Base-by-base conservation (phyloP, 192 early-diverging fungal species). In the Powellomyces hirtus region DNA sequence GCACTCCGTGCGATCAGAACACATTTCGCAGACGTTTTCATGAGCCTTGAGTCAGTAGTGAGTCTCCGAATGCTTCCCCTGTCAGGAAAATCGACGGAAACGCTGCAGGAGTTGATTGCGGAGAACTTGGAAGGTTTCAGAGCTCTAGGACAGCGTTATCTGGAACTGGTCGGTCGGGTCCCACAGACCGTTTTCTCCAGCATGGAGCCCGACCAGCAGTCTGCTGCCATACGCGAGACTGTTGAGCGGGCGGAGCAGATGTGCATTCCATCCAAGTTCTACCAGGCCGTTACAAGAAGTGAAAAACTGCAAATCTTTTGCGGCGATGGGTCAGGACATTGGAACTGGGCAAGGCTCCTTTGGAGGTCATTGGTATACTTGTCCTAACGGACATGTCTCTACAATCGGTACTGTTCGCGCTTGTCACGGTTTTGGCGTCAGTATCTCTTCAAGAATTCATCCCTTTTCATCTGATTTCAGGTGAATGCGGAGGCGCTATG, bases 361-460 rank as follows among this genome's bases (percentile, higher is more conserved):
- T 31, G 36, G 57, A 0, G 79, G 79, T n/a, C 80, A 78, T 50
- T 83, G 81, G 81, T 82, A 76, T 35, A 58, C 38, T 0, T 82
- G 81, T 57, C 73, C 69, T 1, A 82, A 81, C 42, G 74, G 74
- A 1, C 81, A 82, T 33, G 27, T 52, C n/a, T 65, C 26, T 34
- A 65, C 64, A 10, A 65, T 65, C 22, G 64, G 64, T 52, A 34
- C n/a, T n/a, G n/a, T n/a, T n/a, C n/a, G n/a, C n/a, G n/a, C n/a
- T n/a, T n/a, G n/a, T n/a, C n/a, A n/a, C n/a, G 2, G 61, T 63
- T 11, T 46, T 34, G 7, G 6, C 29, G 34, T 7, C 13, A 7
- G 24, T 27, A 20, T 53, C 26, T 27, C 22, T 62, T 46, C 6
- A 20, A 10, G 26, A 63, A 46, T 18, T 63, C 30, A 10, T 59